Evolutionary conservation across 805 yeast species (phyloP).

Genomic region (Candida anglica): DNA sequence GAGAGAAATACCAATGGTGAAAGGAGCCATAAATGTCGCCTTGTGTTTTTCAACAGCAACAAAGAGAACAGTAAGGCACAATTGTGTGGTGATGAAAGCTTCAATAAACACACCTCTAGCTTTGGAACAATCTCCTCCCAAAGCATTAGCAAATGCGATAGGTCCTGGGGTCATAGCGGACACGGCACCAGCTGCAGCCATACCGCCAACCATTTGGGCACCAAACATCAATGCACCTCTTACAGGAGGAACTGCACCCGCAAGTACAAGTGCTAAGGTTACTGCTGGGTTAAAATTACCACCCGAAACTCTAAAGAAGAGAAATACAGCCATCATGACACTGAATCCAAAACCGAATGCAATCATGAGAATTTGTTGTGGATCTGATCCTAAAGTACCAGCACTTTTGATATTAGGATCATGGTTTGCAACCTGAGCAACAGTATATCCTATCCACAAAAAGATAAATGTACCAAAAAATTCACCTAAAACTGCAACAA

Average conservation of each 20-base stretch:
- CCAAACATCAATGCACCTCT: slow-evolving; percentile 64
- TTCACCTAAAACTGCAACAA: slow-evolving; percentile 72
- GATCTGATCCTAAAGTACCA: slow-evolving; percentile 44
- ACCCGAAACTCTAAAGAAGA: slow-evolving; percentile 75
- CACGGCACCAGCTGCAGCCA: slow-evolving; percentile 91
- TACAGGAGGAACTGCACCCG: slow-evolving; percentile 68
- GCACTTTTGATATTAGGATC: slow-evolving; percentile 31
- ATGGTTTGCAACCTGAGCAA: slow-evolving; percentile 79
- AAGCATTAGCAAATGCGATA: slow-evolving; percentile 62
- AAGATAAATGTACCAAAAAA: slow-evolving; percentile 84
- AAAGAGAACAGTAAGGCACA: slow-evolving; percentile 74
- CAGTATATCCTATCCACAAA: slow-evolving; percentile 74
- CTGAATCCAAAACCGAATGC: slow-evolving; percentile 85
- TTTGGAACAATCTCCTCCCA: slow-evolving; percentile 70
- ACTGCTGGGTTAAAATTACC: slow-evolving; percentile 92
- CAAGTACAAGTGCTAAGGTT: slow-evolving; percentile 63
- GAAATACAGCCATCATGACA: slow-evolving; percentile 68
- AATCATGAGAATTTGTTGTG: slow-evolving; percentile 72
- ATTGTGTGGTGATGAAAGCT: slow-evolving; percentile 70
- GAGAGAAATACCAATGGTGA: slow-evolving; percentile 77
- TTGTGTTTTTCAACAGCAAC: slow-evolving; percentile 80
- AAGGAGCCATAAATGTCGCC: slow-evolving; percentile 76
- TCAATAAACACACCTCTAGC: slow-evolving; percentile 78
- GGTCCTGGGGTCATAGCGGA: slow-evolving; percentile 81
- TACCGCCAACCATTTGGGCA: slow-evolving; percentile 77